Evolutionary conservation across 192 early-diverging fungal species (phyloP).

Genomic region (Lobulomyces angularis): DNA sequence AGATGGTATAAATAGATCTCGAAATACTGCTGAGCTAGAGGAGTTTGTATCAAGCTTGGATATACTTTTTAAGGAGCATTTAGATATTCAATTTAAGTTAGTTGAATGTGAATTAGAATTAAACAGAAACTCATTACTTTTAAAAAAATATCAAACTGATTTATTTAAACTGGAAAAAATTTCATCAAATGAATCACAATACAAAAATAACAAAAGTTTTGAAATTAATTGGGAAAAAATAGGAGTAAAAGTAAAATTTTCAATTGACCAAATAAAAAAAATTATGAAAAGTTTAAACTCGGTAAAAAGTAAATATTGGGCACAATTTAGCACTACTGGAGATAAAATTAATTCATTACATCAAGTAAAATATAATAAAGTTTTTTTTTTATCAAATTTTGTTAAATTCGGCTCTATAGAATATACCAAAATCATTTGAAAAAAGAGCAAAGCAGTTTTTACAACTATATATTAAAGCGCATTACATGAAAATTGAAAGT

Average conservation of each 20-base stretch:
- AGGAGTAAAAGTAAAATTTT: slow-evolving; percentile 2
- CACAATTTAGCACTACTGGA: slow-evolving; percentile 12
- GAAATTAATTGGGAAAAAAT: slow-evolving; percentile 1
- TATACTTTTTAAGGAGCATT: too few species aligned
- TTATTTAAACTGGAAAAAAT: too few species aligned
- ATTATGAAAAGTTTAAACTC: background rate
- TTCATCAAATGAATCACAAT: too few species aligned
- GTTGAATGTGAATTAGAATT: too few species aligned
- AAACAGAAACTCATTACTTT: too few species aligned
- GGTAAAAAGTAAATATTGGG: background rate
- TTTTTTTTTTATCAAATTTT: background rate
- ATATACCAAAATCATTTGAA: slow-evolving; percentile 19
- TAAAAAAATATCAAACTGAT: too few species aligned
- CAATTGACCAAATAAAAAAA: background rate
- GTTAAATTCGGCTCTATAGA: too few species aligned
- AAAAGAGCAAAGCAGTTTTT: slow-evolving; percentile 14
- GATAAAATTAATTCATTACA: background rate
- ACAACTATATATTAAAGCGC: slow-evolving; percentile 13
- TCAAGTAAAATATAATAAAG: background rate
- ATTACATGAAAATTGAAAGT: slow-evolving; percentile 25
- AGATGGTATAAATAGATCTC: too few species aligned
- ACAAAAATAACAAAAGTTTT: too few species aligned
- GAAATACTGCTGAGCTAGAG: too few species aligned
- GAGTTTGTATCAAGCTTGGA: too few species aligned
- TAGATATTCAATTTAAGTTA: too few species aligned